A percentile compares a stretch with the other conserved stretches of the same genome.
These are phyloP conservation scores for Letharia lupina DNA, from an alignment of 495 filamentous ascomycete genomes.

Conservation along the genomic window DNA sequence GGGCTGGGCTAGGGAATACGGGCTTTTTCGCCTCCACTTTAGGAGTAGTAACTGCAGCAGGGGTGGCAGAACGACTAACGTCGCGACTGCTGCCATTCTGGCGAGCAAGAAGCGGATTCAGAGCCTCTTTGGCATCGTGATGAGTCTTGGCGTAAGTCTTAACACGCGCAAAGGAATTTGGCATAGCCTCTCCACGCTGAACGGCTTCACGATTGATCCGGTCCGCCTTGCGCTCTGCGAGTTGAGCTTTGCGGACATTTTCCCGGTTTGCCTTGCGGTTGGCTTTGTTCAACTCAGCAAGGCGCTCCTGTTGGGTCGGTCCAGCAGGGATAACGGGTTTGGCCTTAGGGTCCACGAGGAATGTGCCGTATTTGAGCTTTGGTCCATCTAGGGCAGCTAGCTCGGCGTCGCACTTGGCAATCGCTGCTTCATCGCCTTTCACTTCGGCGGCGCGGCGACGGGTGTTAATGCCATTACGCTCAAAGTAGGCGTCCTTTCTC, in stretches of 20 bases:
- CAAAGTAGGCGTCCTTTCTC: constrained; percentile 50
- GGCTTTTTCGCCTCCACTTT: constrained; percentile 22
- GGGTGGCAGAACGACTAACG: constrained; percentile 41
- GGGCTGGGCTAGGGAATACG: constrained; percentile 27
- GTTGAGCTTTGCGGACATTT: constrained; percentile 73
- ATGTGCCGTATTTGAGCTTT: constrained; percentile 60
- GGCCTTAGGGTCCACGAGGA: constrained; percentile 38
- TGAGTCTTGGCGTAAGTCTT: constrained; percentile 54
- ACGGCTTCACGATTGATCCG: constrained; percentile 41
- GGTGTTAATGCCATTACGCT: constrained; percentile 53
- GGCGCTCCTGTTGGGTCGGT: constrained; percentile 58
- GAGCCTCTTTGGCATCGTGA: constrained; percentile 43
- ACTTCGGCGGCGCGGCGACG: constrained; percentile 56
- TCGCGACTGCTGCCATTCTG: constrained; percentile 29
- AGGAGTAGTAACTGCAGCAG: constrained; percentile 31
- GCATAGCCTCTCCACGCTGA: constrained; percentile 43
- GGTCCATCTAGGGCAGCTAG: constrained; percentile 59
- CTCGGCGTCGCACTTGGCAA: constrained; percentile 53
- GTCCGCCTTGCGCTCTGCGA: constrained; percentile 63
- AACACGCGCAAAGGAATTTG: constrained; percentile 53
- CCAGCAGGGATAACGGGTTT: constrained; percentile 33
- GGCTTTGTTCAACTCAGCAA: constrained; percentile 64
- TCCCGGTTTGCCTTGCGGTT: constrained; percentile 75
- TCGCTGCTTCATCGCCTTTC: constrained; percentile 51
- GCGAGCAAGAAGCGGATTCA: constrained; percentile 21